Base-by-base conservation (phyloP, 345 rosid genomes). In the Raphanus raphanistrum region DNA sequence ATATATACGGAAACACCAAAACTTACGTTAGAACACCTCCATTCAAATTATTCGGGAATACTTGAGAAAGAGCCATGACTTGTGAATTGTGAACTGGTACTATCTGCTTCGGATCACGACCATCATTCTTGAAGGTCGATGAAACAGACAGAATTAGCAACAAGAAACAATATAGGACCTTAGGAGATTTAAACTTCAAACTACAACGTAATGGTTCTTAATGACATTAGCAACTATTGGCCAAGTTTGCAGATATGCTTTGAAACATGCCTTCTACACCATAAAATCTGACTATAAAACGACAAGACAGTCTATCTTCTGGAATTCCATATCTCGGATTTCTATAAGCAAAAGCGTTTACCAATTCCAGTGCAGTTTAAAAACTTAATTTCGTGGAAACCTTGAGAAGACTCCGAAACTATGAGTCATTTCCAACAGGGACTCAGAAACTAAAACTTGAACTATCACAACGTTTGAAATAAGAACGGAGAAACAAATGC, bases 11-110 rank as follows among this genome's bases (percentile, higher is more conserved):
- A 71, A 77, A 68, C 36, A 73, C 32, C 3, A 15, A 25, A 82
- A 83, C 98, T 89, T 88, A 96, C 99, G 90, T 89, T 70, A 88
- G 82, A 63, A 84, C 31, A 58, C 83, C 79, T 72, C 97, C 98
- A 84, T 86, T 91, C 58, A 81, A 85, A 85, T 88, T 92, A 88
- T 85, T 93, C 8, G 95, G 96, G 82, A 85, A 89, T 79, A 83
- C 91, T 90, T 90, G 98, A 77, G 94, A 86, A 62, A 95, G 89
- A 75, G 99, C 92, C 79, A 80, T 77, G 73, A 79, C 80, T 76
- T 89, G 92, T 81, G 99, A 96, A 87, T 83, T 85, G 87, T 96
- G 99, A 64, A 83, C 87, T 45, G 86, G 78, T 61, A 84, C 84
- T 60, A 86, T 79, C 82, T 90, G 97, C 84, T 87, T 90, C 70